These are phyloP conservation scores for Penicillium paxilli DNA, from an alignment of 495 filamentous ascomycete species.

Conservation along the genomic window DNA sequence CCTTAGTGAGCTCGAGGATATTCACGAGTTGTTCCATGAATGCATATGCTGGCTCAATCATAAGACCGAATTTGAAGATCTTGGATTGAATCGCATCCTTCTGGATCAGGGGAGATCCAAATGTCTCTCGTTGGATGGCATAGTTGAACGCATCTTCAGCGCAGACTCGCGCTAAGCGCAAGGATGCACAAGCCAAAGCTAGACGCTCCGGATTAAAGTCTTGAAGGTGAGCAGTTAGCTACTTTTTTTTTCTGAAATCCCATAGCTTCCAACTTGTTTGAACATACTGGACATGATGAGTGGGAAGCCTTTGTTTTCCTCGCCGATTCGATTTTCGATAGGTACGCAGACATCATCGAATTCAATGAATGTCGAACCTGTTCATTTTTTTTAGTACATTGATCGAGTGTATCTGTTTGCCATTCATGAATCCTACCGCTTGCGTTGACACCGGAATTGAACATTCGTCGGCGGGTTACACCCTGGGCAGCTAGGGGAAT, in stretches of 20 bases:
- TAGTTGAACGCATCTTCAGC: constrained; percentile 50
- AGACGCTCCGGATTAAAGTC: constrained; percentile 53
- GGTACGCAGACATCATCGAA: constrained; percentile 50
- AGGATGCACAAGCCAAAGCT: constrained; percentile 39
- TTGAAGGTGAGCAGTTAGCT: constrained; percentile 1
- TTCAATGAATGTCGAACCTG: constrained; percentile 48
- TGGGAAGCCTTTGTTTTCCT: constrained; percentile 49
- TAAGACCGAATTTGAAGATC: constrained; percentile 48
- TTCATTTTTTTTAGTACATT: constrained; percentile 1
- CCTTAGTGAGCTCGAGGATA: constrained; percentile 44
- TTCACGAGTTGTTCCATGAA: constrained; percentile 50
- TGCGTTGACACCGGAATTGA: constrained; percentile 63
- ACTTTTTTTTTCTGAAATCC: no score
- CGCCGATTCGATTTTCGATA: constrained; percentile 41
- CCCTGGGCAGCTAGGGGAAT: constrained; percentile 49
- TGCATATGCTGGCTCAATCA: constrained; percentile 50
- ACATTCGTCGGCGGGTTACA: constrained; percentile 68
- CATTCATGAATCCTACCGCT: constrained; percentile 27
- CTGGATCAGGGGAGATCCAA: constrained; percentile 47
- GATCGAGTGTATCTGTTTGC: background rate
- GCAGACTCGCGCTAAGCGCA: constrained; percentile 48
- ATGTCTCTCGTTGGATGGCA: constrained; percentile 49
- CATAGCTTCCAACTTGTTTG: no score
- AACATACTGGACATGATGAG: constrained; percentile 50
- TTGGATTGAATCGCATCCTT: constrained; percentile 49